phyloP scores from a whole-genome alignment of 2,329 filamentous ascomycete genomes.

The Fusarium verrucosum region DNA sequence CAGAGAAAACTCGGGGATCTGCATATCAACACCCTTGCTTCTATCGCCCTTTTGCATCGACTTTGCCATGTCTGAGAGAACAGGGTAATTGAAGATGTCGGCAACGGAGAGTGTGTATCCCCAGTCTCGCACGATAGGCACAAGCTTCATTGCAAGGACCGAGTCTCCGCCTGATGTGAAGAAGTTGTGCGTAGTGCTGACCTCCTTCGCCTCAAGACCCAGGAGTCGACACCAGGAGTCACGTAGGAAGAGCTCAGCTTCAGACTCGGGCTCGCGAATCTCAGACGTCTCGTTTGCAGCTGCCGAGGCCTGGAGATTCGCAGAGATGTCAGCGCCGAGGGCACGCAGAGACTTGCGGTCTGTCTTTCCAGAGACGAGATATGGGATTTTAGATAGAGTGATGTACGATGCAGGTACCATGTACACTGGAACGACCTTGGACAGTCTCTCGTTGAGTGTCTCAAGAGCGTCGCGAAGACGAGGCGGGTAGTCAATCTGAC shows the following conservation, averaged over 20 bases:
- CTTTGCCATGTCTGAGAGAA: slow-evolving; percentile 56
- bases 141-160: slow-evolving; percentile 60
- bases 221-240: slow-evolving; percentile 51
- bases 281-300: neutral
- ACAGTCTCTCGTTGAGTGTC: slow-evolving; percentile 32
- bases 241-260: slow-evolving; percentile 43
- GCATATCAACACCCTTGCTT: slow-evolving; percentile 34
- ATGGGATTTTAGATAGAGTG: slow-evolving; percentile 37
- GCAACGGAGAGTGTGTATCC: slow-evolving; percentile 56
- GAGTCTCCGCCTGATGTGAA: slow-evolving; percentile 61
- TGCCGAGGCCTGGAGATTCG: slow-evolving; percentile 27
- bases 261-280: slow-evolving; percentile 28
- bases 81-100: slow-evolving; percentile 56
- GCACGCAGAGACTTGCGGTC: slow-evolving; percentile 39
- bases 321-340: slow-evolving; percentile 33
- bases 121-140: slow-evolving; percentile 52
- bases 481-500: slow-evolving; percentile 32
- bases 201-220: slow-evolving; percentile 44
- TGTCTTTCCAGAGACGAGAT: slow-evolving; percentile 41
- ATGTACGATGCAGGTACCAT: slow-evolving; percentile 40
- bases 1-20: slow-evolving; percentile 52
- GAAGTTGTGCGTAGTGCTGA: slow-evolving; percentile 55
- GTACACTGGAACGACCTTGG: slow-evolving; percentile 36
- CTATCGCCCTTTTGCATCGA: slow-evolving; percentile 38
- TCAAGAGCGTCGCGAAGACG: slow-evolving; percentile 33